A percentile compares a stretch with the other conserved stretches of the same genome.
Conservation (phyloP, 352 stramenopile species). For the Globisporangium spiculum region DNA sequence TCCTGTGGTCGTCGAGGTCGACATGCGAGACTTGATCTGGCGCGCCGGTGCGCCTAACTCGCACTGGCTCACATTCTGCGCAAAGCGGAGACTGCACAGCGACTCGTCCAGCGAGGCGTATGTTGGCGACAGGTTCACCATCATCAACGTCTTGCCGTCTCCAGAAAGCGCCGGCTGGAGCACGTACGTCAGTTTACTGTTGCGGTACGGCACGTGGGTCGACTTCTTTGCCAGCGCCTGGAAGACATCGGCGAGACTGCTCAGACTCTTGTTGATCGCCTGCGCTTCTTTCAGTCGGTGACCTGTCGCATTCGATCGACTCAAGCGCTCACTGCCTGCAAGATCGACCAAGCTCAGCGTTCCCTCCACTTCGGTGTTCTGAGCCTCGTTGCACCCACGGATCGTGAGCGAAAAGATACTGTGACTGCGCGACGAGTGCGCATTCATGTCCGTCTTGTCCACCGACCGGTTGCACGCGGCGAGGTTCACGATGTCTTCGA, state of each 20-base stretch:
- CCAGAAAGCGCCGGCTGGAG: constrained; percentile 98
- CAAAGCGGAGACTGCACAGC: constrained; percentile 98
- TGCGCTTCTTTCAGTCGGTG: constrained; percentile 96
- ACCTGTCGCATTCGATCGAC: constrained; percentile 89
- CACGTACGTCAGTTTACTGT: constrained; percentile 99
- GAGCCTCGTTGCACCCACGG: constrained; percentile 77
- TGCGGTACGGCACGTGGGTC: constrained; percentile 96
- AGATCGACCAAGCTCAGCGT: constrained; percentile 92
- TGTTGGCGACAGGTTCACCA: constrained; percentile 98
- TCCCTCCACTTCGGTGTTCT: constrained; percentile 90
- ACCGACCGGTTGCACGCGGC: constrained; percentile 95
- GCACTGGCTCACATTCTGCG: constrained; percentile 95
- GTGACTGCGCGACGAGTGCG: constrained; percentile 96
- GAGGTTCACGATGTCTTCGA: constrained; percentile 85
- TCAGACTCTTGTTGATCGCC: constrained; percentile 99
- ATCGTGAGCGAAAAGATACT: constrained; percentile 98
- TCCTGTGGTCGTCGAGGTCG: constrained; percentile 3
- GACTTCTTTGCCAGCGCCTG: constrained; percentile 95
- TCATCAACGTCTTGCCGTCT: constrained; percentile 99
- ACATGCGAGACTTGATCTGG: constrained; percentile 71
- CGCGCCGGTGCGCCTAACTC: constrained; percentile 94
- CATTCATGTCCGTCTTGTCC: constrained; percentile 98
- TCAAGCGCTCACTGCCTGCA: constrained; percentile 96
- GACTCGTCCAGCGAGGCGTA: constrained; percentile 94
- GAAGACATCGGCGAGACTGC: constrained; percentile 98